Evolutionary conservation across 257 asterid genomes (phyloP).

Genomic region (Lantana camara): DNA sequence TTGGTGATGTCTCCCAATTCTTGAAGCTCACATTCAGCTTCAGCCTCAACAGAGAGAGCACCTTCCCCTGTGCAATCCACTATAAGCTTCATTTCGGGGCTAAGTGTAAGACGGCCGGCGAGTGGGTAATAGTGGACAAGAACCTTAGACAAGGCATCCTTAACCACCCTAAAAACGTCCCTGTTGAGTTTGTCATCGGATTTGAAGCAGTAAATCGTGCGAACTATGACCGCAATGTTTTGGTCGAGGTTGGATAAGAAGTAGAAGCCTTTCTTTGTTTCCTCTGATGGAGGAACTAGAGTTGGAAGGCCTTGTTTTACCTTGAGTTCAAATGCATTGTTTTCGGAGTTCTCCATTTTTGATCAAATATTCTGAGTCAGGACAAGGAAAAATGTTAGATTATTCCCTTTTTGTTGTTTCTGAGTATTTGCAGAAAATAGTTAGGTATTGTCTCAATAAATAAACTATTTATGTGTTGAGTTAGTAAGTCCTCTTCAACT

Average conservation of each 20-base stretch:
- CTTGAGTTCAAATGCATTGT: no score
- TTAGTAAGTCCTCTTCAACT: no score
- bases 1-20: constrained; percentile 70
- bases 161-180: constrained; percentile 51
- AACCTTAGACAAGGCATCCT: constrained; percentile 67
- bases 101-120: constrained; percentile 70
- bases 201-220: constrained; percentile 78
- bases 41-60: constrained; percentile 88
- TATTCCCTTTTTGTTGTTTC: no score
- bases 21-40: constrained; percentile 58
- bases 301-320: no score
- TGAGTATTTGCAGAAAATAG: no score
- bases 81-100: constrained; percentile 71
- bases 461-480: no score
- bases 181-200: constrained; percentile 60
- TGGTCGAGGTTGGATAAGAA: constrained; percentile 87
- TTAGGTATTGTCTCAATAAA: no score
- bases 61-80: constrained; percentile 86
- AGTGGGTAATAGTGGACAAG: constrained; percentile 74
- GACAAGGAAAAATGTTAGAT: background rate
- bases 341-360: no score
- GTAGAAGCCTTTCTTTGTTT: constrained; percentile 57
- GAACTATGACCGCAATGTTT: constrained; percentile 78
- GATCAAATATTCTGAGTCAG: background rate
- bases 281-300: constrained; percentile 65